A percentile compares a stretch with the other conserved stretches of the same genome.
Evolutionary conservation across 148 eudicot genomes (phyloP).

Genomic region (Camellia lanceoleosa): DNA sequence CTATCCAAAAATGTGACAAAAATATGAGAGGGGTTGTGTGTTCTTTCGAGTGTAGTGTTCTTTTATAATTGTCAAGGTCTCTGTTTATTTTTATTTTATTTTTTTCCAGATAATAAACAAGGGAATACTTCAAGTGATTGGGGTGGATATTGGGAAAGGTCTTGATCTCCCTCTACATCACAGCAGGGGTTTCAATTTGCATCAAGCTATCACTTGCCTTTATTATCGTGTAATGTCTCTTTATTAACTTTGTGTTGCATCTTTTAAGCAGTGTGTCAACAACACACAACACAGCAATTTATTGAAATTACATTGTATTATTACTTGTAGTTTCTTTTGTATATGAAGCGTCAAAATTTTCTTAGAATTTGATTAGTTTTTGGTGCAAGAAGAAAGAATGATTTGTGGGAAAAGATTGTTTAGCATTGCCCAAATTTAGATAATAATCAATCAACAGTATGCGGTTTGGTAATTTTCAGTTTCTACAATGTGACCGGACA

Average conservation of each 20-base stretch:
- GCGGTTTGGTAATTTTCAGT: too few relatives aligned
- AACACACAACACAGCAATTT: not conserved
- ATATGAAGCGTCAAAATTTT: not conserved
- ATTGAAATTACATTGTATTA: not conserved
- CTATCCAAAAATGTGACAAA: too few relatives aligned
- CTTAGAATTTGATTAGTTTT: not conserved
- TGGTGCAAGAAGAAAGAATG: too few relatives aligned
- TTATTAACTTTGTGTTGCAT: too few relatives aligned
- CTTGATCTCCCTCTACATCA: slow-evolving; percentile 67
- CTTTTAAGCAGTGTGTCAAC: not conserved
- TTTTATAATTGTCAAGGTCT: not conserved
- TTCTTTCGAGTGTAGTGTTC: not conserved
- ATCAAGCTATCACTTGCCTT: not conserved
- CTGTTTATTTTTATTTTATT: not conserved
- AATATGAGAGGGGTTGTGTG: not conserved
- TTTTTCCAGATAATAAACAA: slow-evolving; percentile 71
- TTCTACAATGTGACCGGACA: too few relatives aligned
- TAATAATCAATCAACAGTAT: too few relatives aligned
- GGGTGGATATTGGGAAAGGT: slow-evolving; percentile 93
- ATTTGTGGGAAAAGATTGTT: too few relatives aligned
- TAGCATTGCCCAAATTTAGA: too few relatives aligned
- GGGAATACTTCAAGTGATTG: slow-evolving; percentile 81
- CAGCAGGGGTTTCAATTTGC: not conserved
- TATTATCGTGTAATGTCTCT: not conserved
- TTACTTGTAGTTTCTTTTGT: not conserved